Base-by-base conservation (phyloP, 768 basidiomycete species). In the Kwoniella pini region DNA sequence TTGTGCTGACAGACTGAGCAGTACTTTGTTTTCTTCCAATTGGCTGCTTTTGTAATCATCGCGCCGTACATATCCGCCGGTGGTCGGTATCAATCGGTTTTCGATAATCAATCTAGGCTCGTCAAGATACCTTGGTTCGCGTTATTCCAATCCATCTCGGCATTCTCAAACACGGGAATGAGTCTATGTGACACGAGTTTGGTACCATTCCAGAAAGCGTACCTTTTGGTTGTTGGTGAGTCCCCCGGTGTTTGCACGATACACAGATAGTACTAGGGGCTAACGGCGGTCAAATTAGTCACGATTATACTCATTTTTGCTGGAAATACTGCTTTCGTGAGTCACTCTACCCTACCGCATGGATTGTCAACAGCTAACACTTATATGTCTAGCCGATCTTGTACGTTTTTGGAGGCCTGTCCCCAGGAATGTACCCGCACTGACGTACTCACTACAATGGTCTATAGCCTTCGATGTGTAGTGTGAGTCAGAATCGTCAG, bases 261-360 rank as follows among this genome's bases (percentile, higher is more conserved):
- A n/a, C n/a, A n/a, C n/a, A n/a, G n/a, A n/a, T n/a, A n/a, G n/a
- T n/a, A n/a, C n/a, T n/a, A n/a, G n/a, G n/a, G n/a, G n/a, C n/a
- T n/a, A n/a, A n/a, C n/a, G n/a, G n/a, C n/a, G n/a, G n/a, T n/a
- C n/a, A n/a, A n/a, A n/a, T 24, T 38, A 68, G 72, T 79, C 53
- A 80, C 92, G 82, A 81, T 85, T 0, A 79, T 92, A 45, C 80
- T 90, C 24, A 88, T 97, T 64, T 77, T 97, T 46, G 92, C 91
- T 49, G 95, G 95, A 10, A 97, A 98, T 74, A 96, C 93, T 43
- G 88, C 85, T 22, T 95, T 91, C 71, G 93, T 95, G 70, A 83
- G 91, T 87, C 4, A 3, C 13, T n/a, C 33, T 33, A 11, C 3
- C 46, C 28, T 45, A 45, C 33, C 42, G 40, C 38, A 21, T 54